Evolutionary conservation across 2,329 filamentous ascomycete genomes (phyloP), one percentile per base, ranked within the genome.

Genomic region (Ascochyta fabae): DNA sequence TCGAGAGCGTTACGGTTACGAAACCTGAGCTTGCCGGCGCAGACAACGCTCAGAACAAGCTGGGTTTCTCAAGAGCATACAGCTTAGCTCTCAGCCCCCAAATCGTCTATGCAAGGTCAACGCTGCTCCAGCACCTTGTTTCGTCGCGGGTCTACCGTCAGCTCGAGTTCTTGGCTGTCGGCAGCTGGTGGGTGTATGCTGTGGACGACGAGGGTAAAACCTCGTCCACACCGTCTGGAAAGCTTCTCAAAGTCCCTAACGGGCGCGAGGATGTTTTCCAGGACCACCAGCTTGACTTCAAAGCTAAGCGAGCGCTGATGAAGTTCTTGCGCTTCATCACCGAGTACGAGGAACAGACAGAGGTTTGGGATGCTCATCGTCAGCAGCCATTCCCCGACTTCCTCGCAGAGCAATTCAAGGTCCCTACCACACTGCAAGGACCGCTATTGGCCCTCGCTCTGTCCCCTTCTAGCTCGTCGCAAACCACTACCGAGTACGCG

Each of bases 221-320:
- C 45, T 48, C 42, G 6, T 27, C 22, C 33, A 15, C 29, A 4
- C 38, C 22, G 27, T 49, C 45, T 12, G 69, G 68, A 7, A 63
- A 55, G 31, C 78, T 96, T 33, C 80, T 83, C 47, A 89, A 89
- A 53, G 90, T 98, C 46, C 94, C 95, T 0, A 93, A 90, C 60
- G 93, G 90, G 26, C 86, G 94, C 62, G 94, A 99, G 78, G 94
- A 97, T 77, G 86, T 98, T 40, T 97, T 97, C 74, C 85, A 88
- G 43, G 89, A 92, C 72, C 85, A 85, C 33, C 82, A 83, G 23
- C 90, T 98, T 53, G 86, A 91, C 41, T 83, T 89, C 63, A 89
- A 89, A 61, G 87, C 91, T 6, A 98, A 98, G 79, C 87, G 94
- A 49, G 84, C 85, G 9, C 77, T 98, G 68, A 96, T 97, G 89